Conservation (phyloP, 768 basidiomycete species). For the Melanogaster broomeanus region DNA sequence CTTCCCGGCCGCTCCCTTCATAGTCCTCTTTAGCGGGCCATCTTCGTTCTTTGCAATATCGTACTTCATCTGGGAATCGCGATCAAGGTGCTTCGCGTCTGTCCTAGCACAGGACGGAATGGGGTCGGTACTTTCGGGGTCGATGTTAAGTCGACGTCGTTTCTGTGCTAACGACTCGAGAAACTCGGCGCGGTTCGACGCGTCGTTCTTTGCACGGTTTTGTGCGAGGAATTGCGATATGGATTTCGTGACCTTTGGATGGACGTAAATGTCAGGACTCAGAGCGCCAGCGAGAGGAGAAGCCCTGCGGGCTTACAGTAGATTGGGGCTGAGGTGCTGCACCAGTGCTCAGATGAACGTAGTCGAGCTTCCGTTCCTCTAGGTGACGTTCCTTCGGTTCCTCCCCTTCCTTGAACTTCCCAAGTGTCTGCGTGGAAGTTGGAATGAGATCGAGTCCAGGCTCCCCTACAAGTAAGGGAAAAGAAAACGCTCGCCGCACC, state of each 20-base stretch:
- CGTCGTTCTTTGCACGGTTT: constrained; percentile 71
- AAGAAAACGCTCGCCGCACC: constrained; percentile 36
- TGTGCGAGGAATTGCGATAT: constrained; percentile 72
- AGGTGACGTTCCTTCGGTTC: constrained; percentile 38
- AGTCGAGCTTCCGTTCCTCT: constrained; percentile 71
- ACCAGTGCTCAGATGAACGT: constrained; percentile 52
- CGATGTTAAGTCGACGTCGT: constrained; percentile 42
- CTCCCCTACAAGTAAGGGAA: background rate
- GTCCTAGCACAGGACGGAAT: constrained; percentile 69
- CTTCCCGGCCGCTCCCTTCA: constrained; percentile 34
- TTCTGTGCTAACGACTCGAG: constrained; percentile 60
- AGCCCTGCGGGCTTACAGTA: constrained; percentile 47
- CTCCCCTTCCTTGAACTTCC: constrained; percentile 31
- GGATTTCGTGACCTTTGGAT: constrained; percentile 60
- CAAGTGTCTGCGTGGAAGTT: constrained; percentile 24
- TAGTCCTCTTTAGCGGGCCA: constrained; percentile 67
- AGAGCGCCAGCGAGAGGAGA: background rate
- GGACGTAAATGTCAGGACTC: constrained; percentile 12
- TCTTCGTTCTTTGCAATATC: constrained; percentile 86
- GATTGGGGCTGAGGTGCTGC: constrained; percentile 53
- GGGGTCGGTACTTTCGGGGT: constrained; percentile 32
- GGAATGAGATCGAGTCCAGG: background rate
- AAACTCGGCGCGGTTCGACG: constrained; percentile 78
- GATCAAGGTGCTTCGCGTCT: constrained; percentile 68
- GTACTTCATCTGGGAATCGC: constrained; percentile 82